These are phyloP conservation scores for Leptosphaerulina australis DNA, from an alignment of 2,329 filamentous ascomycete genomes.

Conservation along the genomic window DNA sequence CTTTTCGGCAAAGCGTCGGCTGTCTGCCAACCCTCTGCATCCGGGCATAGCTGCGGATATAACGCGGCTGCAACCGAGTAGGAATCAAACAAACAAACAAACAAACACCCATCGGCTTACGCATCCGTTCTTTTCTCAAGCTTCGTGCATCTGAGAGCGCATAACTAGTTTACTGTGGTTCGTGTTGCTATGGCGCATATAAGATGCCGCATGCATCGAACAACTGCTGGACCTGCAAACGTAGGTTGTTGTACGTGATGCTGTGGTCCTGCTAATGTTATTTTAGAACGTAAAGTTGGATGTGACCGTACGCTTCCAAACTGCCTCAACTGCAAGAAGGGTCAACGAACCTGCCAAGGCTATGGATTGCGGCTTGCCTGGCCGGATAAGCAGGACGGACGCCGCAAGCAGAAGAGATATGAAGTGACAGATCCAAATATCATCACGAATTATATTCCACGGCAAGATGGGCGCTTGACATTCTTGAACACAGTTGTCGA, in stretches of 20 bases:
- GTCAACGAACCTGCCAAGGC: conserved; percentile 52
- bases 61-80: too few relatives aligned
- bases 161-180: too few relatives aligned
- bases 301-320: conserved; percentile 54
- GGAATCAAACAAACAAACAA: too few relatives aligned
- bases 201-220: conserved; percentile 20
- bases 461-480: conserved; percentile 13
- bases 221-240: conserved; percentile 54
- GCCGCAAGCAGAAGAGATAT: conserved; percentile 49
- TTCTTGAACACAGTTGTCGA: conserved; percentile 28
- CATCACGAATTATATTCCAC: background rate
- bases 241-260: conserved; percentile 27
- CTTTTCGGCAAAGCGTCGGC: too few relatives aligned
- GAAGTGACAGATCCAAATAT: conserved; percentile 20
- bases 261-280: conserved; percentile 20
- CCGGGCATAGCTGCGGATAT: too few relatives aligned
- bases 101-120: too few relatives aligned
- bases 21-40: too few relatives aligned
- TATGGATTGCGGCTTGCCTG: conserved; percentile 57
- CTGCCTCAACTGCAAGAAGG: conserved; percentile 55
- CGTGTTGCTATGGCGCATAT: conserved; percentile 1
- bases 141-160: too few relatives aligned
- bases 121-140: too few relatives aligned
- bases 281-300: conserved; percentile 55
- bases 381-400: conserved; percentile 57